These are phyloP conservation scores for Candida albicans DNA, from an alignment of 1,139 yeast genomes.

Conservation along the genomic window DNA sequence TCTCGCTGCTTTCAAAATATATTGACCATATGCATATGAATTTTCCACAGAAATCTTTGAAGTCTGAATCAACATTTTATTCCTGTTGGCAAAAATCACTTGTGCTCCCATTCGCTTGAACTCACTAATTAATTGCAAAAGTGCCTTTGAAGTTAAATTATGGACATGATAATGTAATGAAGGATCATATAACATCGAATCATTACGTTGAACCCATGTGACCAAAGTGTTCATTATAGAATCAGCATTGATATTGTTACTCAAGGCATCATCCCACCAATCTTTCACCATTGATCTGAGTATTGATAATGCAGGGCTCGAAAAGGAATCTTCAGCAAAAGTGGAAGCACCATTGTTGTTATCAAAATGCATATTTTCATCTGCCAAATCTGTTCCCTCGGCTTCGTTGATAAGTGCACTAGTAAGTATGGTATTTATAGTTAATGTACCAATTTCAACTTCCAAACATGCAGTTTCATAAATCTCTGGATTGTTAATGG, in stretches of 20 bases:
- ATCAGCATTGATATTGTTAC: constrained; percentile 73
- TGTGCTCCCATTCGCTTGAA: constrained; percentile 75
- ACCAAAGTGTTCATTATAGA: constrained; percentile 80
- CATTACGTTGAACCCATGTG: constrained; percentile 81
- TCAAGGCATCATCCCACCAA: constrained; percentile 94
- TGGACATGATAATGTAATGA: constrained; percentile 84
- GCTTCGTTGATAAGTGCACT: constrained; percentile 85
- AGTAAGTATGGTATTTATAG: constrained; percentile 82
- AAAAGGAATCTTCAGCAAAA: constrained; percentile 75
- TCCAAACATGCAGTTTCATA: constrained; percentile 81
- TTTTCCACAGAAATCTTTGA: constrained; percentile 78
- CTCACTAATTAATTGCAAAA: constrained; percentile 79
- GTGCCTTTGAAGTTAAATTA: constrained; percentile 79
- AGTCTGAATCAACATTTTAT: constrained; percentile 72
- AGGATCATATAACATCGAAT: constrained; percentile 74
- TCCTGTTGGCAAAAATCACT: constrained; percentile 79
- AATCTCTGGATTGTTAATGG: constrained; percentile 75
- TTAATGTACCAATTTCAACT: constrained; percentile 72
- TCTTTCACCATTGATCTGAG: constrained; percentile 74
- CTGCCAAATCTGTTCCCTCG: constrained; percentile 82
- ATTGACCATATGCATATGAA: constrained; percentile 92
- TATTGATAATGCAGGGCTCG: constrained; percentile 70
- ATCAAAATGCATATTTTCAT: constrained; percentile 43
- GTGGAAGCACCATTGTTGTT: constrained; percentile 50
- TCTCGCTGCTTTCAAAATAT: constrained; percentile 75